These are phyloP conservation scores for Apocynum venetum DNA, from an alignment of 257 asterid species.

Conservation along the genomic window DNA sequence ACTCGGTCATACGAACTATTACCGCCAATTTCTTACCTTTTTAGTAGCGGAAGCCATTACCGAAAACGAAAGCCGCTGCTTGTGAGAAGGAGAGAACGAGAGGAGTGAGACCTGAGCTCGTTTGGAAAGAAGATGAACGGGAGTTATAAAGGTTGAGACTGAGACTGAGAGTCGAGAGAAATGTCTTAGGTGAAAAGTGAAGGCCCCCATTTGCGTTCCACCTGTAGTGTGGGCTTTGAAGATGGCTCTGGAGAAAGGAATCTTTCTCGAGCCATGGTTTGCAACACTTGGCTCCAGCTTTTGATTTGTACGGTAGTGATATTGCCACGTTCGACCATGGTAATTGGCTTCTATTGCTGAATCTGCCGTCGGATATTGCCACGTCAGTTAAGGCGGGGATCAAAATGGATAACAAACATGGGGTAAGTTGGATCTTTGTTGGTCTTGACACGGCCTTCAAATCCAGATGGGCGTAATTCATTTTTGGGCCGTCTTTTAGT, in stretches of 20 bases:
- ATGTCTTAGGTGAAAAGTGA: conserved; percentile 28
- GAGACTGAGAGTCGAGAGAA: conserved; percentile 31
- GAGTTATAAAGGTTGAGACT: conserved; percentile 13
- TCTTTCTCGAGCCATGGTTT: background rate
- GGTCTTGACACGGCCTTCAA: no score
- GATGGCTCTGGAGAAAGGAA: conserved; percentile 12
- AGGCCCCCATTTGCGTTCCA: conserved; percentile 9
- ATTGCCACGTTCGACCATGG: background rate
- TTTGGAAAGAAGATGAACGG: conserved; percentile 13
- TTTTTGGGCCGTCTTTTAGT: no score
- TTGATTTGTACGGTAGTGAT: background rate
- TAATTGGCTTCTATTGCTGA: no score
- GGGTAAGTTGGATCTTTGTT: no score
- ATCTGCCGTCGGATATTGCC: background rate
- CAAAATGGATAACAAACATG: background rate
- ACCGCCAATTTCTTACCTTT: background rate
- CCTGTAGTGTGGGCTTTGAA: background rate
- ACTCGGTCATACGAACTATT: background rate
- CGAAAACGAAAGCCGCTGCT: conserved; percentile 34
- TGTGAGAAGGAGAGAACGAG: conserved; percentile 21
- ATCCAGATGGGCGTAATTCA: no score
- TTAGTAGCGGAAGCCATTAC: conserved; percentile 74
- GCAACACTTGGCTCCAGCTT: background rate
- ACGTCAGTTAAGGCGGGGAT: background rate
- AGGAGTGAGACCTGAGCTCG: conserved; percentile 17